Base-by-base conservation (phyloP, 2,329 filamentous ascomycete species). In the Stylonectria norvegica region DNA sequence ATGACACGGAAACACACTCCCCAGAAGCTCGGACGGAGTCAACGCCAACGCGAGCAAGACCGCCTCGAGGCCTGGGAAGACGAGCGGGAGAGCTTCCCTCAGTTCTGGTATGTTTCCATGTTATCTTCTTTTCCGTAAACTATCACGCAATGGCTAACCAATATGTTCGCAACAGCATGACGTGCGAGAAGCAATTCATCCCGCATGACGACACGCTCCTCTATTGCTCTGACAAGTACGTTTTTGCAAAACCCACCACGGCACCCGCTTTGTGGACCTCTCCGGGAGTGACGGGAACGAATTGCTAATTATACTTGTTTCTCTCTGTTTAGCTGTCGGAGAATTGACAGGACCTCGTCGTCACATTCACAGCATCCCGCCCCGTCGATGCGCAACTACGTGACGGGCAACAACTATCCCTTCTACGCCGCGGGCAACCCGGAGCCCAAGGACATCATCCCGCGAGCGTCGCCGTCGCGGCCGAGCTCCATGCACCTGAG, bases 181-280 rank as follows among this genome's bases (percentile, higher is more conserved):
- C 72, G 8, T 83, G 79, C 61, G 79, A 83, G 60, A 83, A 82
- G 64, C 78, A 83, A 63, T 83, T 83, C 59, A 62, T 79, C 17
- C 72, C 78, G 35, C 67, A 72, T 28, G 74, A 78, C 55, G 77
- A 77, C 52, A 74, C 69, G 47, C 69, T 71, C 45, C 61, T 82
- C 30, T 83, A 83, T 65, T 83, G 79, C 62, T 83, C 79, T 25
- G 78, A 82, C 57, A 64, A 69, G 77, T 81, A 71, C 65, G 78
- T 70, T n/a, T n/a, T n/a, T n/a, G 43, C 23, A 43, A 49, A 42
- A 42, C 32, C 38, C 34, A 20, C 40, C 25, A 34, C 32, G n/a
- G n/a, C n/a, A n/a, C n/a, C 15, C 36, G 31, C 34, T 35, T 35
- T 30, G 53, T 52, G 46, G 53, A 50, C 38, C 30, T 38, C 20